Evolutionary conservation across 2,329 filamentous ascomycete species (phyloP).

Genomic region (Penicillium thymicola): DNA sequence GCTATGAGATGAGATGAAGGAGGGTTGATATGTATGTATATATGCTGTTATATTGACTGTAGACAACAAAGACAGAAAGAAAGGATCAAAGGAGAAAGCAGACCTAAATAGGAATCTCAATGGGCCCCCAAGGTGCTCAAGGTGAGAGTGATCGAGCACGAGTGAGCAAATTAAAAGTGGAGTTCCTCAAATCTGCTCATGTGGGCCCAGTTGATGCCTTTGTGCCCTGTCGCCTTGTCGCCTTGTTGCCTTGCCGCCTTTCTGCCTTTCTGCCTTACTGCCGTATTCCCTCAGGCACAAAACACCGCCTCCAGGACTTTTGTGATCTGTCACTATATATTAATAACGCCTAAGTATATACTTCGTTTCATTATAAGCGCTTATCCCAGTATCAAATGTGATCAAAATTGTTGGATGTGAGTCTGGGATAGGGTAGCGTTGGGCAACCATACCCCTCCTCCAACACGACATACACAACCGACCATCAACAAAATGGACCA

Average conservation of each 20-base stretch:
- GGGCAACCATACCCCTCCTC: conserved; percentile 3
- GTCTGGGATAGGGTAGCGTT: not conserved
- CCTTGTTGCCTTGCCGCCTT: not conserved
- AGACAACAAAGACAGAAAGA: not conserved
- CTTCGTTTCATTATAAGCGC: not conserved
- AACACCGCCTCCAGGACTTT: not conserved
- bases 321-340: not conserved
- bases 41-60: not conserved
- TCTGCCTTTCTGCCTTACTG: not conserved
- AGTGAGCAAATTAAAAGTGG: conserved; percentile 13
- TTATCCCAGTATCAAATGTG: not conserved
- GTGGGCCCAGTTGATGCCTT: not conserved
- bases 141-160: conserved; percentile 29
- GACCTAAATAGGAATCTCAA: conserved; percentile 6
- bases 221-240: rapidly evolving
- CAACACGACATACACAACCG: not conserved
- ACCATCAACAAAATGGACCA: conserved; percentile 4
- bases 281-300: not conserved
- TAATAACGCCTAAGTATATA: not conserved
- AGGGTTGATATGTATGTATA: not conserved
- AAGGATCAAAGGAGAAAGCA: not conserved
- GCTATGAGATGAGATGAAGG: not conserved
- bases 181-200: conserved; percentile 19
- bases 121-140: conserved; percentile 10
- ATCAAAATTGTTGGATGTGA: not conserved